phyloP scores from a whole-genome alignment of 1,284 basidiomycete genomes.

The Heimioporus retisporus region DNA sequence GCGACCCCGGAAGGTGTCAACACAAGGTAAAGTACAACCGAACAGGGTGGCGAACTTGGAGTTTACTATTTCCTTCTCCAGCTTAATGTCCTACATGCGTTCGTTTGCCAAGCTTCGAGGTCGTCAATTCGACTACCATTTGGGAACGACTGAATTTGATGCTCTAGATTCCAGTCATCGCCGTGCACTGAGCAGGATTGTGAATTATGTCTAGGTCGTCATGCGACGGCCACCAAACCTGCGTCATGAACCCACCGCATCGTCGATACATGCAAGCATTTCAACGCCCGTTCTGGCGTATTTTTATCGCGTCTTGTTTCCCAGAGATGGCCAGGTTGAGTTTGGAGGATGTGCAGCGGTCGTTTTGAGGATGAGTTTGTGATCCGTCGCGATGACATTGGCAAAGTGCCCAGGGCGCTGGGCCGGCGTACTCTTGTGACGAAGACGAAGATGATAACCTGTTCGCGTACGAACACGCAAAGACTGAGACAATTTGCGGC shows the following conservation, averaged over 20 bases:
- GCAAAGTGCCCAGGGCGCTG: too few relatives aligned
- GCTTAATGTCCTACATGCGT: conserved; percentile 68
- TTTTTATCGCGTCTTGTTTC: conserved; percentile 75
- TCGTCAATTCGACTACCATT: conserved; percentile 71
- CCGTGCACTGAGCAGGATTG: conserved; percentile 72
- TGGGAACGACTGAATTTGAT: conserved; percentile 66
- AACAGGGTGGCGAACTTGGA: neutral
- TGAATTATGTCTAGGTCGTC: neutral
- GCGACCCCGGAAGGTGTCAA: conserved; percentile 72
- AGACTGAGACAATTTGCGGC: too few relatives aligned
- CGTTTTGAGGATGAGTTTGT: conserved; percentile 67
- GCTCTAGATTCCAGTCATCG: conserved; percentile 65
- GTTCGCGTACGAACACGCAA: too few relatives aligned
- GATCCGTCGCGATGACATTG: conserved; percentile 39
- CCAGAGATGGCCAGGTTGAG: conserved; percentile 69
- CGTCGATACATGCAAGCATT: conserved; percentile 71
- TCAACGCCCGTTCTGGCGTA: too few relatives aligned
- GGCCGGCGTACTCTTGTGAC: too few relatives aligned
- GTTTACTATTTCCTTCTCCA: conserved; percentile 28
- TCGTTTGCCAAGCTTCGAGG: conserved; percentile 72
- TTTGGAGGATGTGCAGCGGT: conserved; percentile 70
- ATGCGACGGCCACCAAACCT: conserved; percentile 6
- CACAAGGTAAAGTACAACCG: conserved; percentile 62
- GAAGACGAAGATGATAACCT: too few relatives aligned
- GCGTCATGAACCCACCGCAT: neutral